Base-by-base conservation (phyloP, 176 grass and related monocot genomes). In the Phoenix dactylifera region DNA sequence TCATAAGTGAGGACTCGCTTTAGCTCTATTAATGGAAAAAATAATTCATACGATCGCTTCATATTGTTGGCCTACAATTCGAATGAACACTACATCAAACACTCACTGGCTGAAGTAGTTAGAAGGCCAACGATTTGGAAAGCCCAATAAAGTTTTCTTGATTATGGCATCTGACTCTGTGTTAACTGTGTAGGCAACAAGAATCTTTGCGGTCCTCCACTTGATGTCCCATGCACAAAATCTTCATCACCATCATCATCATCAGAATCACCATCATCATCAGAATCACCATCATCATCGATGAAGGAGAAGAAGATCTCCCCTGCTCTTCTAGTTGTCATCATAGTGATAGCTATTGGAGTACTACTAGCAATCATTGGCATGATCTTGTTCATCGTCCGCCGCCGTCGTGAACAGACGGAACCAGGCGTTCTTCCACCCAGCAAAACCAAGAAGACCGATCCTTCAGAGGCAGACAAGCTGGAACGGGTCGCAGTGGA, bases 161-260 rank as follows among this genome's bases (percentile, higher is more conserved):
- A 20, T 20, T 20, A 20, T 20, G 20, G 20, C 20, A 20, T 20
- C 20, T 20, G 20, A 20, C 20, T 20, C 28, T 30, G 28, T 30
- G 28, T 30, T 6, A 30, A 30, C 5, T 7, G 10, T 44, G 35
- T 10, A 59, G 57, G 57, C 25, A 59, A 59, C 25, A 26, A 16
- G 15, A 59, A 59, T 59, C 57, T 59, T 24, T 59, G 57, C 24
- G 57, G 57, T 6, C 57, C 24, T 17, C 57, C 57, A 5, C 22
- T 59, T 16, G 10, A 16, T 26, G 23, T 26, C 25, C 15, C 57
- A n/a, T 59, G 57, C 57, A 12, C 6, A 28, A 28, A 58, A 15
- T 20, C 20, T 0, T 20, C 20, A 14, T 4, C 23, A 15, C 23
- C 56, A 24, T 24, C 56, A 12, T 58, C 18, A 20, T 20, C 20